phyloP scores from a whole-genome alignment of 495 filamentous ascomycete genomes.

The Aspergillus cavernicola region DNA sequence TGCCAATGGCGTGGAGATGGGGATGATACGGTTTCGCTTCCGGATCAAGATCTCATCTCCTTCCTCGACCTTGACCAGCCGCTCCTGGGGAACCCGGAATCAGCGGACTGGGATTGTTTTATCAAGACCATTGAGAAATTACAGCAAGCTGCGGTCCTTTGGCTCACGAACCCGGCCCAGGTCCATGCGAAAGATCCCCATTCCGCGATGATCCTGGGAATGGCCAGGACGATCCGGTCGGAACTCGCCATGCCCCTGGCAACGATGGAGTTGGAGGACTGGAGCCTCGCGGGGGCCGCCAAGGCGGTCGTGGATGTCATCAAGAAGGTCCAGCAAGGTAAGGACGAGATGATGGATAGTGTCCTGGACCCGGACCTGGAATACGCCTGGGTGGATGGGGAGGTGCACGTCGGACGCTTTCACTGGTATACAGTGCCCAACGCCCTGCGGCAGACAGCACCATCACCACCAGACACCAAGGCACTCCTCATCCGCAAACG shows the following conservation, averaged over 20 bases:
- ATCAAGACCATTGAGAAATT: neutral
- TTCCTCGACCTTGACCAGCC: slow-evolving; percentile 29
- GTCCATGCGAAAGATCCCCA: slow-evolving; percentile 33
- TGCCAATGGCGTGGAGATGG: too few relatives aligned
- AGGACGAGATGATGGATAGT: neutral
- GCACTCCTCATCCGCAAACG: too few relatives aligned
- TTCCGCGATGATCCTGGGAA: slow-evolving; percentile 33
- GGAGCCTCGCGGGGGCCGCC: too few relatives aligned
- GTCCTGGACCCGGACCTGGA: slow-evolving; percentile 29
- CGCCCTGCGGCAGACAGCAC: too few relatives aligned
- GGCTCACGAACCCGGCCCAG: slow-evolving; percentile 39
- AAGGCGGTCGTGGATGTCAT: slow-evolving; percentile 19
- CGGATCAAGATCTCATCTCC: slow-evolving; percentile 26
- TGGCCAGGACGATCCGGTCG: slow-evolving; percentile 36
- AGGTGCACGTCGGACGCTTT: slow-evolving; percentile 23
- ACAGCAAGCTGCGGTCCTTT: slow-evolving; percentile 22
- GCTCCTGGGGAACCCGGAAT: too few relatives aligned
- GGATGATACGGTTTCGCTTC: neutral
- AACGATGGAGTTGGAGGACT: slow-evolving; percentile 37
- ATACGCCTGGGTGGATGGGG: slow-evolving; percentile 26
- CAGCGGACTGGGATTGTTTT: too few relatives aligned
- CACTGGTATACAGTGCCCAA: too few relatives aligned
- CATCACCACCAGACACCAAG: too few relatives aligned
- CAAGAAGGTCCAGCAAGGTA: slow-evolving; percentile 12
- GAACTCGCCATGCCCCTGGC: slow-evolving; percentile 37